Evolutionary conservation across 2,329 filamentous ascomycete species (phyloP).

Genomic region (Aquanectria penicillioides): DNA sequence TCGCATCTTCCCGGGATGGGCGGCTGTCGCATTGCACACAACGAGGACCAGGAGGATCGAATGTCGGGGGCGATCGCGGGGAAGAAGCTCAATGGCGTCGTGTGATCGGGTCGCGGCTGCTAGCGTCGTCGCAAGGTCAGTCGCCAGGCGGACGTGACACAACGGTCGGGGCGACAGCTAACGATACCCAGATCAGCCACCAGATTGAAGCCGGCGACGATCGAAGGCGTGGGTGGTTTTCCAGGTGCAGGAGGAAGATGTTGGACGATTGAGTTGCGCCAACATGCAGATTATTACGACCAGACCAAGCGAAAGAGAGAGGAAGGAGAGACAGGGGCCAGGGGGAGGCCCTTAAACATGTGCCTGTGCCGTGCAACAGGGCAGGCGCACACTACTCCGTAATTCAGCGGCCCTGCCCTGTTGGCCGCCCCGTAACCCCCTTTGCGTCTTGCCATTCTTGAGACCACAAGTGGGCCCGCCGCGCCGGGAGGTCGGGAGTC

Average conservation of each 20-base stretch:
- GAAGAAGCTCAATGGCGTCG: constrained; percentile 18
- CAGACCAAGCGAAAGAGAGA: no score
- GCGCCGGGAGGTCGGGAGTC: constrained; percentile 12
- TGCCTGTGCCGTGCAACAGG: no score
- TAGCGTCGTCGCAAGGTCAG: constrained; percentile 19
- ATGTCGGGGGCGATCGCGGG: constrained; percentile 16
- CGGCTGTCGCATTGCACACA: constrained; percentile 41
- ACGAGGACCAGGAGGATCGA: constrained; percentile 6
- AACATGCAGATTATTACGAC: no score
- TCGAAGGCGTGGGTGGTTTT: not conserved
- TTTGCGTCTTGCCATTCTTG: not conserved
- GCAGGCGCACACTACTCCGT: no score
- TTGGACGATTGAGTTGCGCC: not conserved
- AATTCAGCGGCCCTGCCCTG: not conserved
- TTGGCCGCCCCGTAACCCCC: constrained; percentile 9
- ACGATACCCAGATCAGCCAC: not conserved
- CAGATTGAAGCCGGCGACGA: not conserved
- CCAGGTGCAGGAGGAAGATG: not conserved
- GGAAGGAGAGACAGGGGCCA: not conserved
- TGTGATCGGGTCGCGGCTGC: constrained; percentile 16
- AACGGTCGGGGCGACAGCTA: not conserved
- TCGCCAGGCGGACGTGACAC: not conserved
- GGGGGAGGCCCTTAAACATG: no score
- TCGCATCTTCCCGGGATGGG: constrained; percentile 40
- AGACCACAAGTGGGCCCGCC: constrained; percentile 10